Evolutionary conservation across 2,329 filamentous ascomycete genomes (phyloP).

Genomic region (Basipetospora chlamydospora): DNA sequence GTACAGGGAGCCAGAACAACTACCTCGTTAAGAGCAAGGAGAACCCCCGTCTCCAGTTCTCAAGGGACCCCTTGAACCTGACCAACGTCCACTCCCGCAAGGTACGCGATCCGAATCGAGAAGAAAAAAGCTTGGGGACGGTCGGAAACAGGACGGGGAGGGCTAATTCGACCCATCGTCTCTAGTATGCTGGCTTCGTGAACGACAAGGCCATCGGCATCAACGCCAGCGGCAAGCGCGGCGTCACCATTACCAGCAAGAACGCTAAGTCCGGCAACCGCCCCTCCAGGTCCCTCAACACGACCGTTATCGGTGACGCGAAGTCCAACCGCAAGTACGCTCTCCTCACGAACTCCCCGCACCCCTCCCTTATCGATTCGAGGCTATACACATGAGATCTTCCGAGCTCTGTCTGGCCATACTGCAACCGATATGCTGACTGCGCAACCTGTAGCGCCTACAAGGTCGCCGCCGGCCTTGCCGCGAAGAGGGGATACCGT

Average conservation of each 20-base stretch:
- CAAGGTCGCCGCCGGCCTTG: conserved; percentile 69
- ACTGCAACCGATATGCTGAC: no score
- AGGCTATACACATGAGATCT: no score
- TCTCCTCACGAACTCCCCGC: neutral
- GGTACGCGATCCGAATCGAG: conserved; percentile 40
- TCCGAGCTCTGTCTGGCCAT: neutral
- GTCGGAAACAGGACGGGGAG: no score
- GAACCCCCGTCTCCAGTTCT: conserved; percentile 75
- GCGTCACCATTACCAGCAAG: conserved; percentile 73
- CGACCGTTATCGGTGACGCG: conserved; percentile 54
- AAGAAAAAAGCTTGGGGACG: neutral
- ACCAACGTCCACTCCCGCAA: conserved; percentile 84
- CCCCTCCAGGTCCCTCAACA: conserved; percentile 53
- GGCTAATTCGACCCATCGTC: no score
- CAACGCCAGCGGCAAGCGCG: conserved; percentile 59
- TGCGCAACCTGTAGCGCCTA: conserved; percentile 51
- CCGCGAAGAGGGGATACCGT: conserved; percentile 77
- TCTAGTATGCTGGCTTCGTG: conserved; percentile 77
- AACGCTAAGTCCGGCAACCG: conserved; percentile 57
- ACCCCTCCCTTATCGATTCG: no score
- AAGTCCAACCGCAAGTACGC: conserved; percentile 57
- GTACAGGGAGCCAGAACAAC: conserved; percentile 68
- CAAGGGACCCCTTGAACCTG: conserved; percentile 86
- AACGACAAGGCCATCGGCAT: conserved; percentile 91
- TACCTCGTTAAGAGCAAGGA: conserved; percentile 82